A percentile compares a stretch with the other conserved stretches of the same genome.
Conservation (phyloP, 805 yeast genomes). For the Wickerhamomyces mucosus region DNA sequence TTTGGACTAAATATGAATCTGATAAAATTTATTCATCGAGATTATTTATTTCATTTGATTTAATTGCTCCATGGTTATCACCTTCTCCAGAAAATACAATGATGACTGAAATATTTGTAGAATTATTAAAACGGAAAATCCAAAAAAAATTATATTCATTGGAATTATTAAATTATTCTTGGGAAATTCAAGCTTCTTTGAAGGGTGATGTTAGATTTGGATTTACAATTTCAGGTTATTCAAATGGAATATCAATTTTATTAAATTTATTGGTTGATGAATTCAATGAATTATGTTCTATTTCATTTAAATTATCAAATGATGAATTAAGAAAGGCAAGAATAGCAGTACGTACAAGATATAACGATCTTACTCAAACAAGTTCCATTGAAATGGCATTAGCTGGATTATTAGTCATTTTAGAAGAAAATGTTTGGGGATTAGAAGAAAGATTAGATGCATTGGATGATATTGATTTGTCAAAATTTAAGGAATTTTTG, state of each 20-base stretch:
- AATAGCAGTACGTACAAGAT: constrained; percentile 36
- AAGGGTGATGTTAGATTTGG: constrained; percentile 46
- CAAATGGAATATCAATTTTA: constrained; percentile 27
- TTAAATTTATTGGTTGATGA: constrained; percentile 25
- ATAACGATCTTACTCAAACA: constrained; percentile 31
- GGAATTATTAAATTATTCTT: constrained; percentile 44
- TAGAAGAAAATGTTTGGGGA: constrained; percentile 50
- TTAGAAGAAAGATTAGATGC: constrained; percentile 47
- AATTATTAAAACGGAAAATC: constrained; percentile 33
- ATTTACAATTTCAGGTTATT: constrained; percentile 47
- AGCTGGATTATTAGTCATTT: constrained; percentile 37
- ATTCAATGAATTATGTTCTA: constrained; percentile 18
- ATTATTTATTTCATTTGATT: constrained; percentile 35
- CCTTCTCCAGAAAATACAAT: constrained; percentile 32
- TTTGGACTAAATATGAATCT: constrained; percentile 41
- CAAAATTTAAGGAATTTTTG: constrained; percentile 24
- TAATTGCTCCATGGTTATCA: constrained; percentile 23
- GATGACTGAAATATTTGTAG: constrained; percentile 44
- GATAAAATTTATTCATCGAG: constrained; percentile 22
- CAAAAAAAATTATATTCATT: constrained; percentile 39
- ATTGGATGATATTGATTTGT: constrained; percentile 37
- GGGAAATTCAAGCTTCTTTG: constrained; percentile 45
- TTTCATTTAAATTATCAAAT: constrained; percentile 13
- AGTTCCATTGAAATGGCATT: constrained; percentile 40
- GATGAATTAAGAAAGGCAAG: constrained; percentile 38